Conservation (phyloP, 1,284 basidiomycete species). For the Cutaneotrichosporon arboriforme region DNA sequence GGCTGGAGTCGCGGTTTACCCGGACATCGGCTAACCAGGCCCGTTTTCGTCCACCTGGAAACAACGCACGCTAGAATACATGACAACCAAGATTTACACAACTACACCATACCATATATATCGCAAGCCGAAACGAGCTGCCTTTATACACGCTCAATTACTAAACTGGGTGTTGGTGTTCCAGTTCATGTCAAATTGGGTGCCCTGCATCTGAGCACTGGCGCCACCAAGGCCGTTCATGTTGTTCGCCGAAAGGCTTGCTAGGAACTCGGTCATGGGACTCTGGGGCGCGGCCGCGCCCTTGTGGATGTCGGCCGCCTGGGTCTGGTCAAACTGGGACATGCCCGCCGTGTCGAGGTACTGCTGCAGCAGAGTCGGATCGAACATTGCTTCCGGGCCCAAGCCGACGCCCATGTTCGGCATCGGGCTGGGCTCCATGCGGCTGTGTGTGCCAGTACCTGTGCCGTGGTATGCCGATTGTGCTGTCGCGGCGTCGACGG, state of each 20-base stretch:
- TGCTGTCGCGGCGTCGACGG: slow-evolving; percentile 2
- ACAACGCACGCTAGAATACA: no score
- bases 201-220: not conserved
- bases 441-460: not conserved
- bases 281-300: not conserved
- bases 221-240: not conserved
- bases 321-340: not conserved
- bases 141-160: not conserved
- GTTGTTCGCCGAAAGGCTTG: not conserved
- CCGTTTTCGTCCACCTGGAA: no score
- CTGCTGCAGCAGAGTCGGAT: slow-evolving; percentile 6
- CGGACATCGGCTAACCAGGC: no score
- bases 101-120: no score
- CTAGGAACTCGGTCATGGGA: not conserved
- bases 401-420: not conserved
- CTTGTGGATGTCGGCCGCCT: not conserved
- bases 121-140: no score
- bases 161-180: not conserved
- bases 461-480: not conserved
- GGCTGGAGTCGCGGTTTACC: no score
- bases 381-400: not conserved
- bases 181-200: not conserved
- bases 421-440: not conserved
- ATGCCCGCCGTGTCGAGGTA: slow-evolving; percentile 4
- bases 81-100: no score